phyloP scores from a whole-genome alignment of 805 yeast species.

The Hanseniaspora valbyensis region DNA sequence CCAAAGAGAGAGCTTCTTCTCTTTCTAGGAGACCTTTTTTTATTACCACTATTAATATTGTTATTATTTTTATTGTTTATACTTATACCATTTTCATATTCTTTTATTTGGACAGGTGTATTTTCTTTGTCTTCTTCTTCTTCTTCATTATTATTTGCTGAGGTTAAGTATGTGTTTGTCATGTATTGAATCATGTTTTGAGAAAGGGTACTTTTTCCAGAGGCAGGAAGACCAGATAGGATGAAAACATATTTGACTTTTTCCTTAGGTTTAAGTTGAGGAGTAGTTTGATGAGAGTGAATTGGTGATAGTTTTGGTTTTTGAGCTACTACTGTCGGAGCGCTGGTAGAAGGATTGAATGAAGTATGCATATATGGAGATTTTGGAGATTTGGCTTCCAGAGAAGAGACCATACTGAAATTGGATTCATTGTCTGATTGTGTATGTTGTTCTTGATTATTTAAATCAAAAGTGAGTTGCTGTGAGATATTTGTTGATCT shows the following conservation, averaged over 20 bases:
- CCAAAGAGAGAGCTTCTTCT: neutral
- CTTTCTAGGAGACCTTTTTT: too few species aligned
- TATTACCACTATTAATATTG: neutral
- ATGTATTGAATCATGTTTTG: constrained; percentile 50
- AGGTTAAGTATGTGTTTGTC: constrained; percentile 25
- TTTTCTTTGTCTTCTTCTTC: neutral
- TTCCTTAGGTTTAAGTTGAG: neutral
- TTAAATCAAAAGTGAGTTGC: too few species aligned
- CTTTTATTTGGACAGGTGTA: too few species aligned
- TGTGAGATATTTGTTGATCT: neutral
- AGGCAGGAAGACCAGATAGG: constrained; percentile 66
- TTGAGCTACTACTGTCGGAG: neutral
- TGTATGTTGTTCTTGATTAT: neutral
- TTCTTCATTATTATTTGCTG: neutral
- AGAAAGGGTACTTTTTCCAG: constrained; percentile 66
- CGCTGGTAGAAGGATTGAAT: neutral
- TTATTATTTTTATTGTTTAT: neutral
- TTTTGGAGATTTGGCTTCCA: constrained; percentile 4
- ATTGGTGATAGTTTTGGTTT: neutral
- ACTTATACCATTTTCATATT: neutral
- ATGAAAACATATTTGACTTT: constrained; percentile 46
- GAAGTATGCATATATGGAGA: neutral
- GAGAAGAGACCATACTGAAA: constrained; percentile 7
- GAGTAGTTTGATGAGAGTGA: neutral
- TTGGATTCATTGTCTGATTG: constrained; percentile 1